Conservation (phyloP, 2,329 filamentous ascomycete genomes). For the Onygenales sp. region DNA sequence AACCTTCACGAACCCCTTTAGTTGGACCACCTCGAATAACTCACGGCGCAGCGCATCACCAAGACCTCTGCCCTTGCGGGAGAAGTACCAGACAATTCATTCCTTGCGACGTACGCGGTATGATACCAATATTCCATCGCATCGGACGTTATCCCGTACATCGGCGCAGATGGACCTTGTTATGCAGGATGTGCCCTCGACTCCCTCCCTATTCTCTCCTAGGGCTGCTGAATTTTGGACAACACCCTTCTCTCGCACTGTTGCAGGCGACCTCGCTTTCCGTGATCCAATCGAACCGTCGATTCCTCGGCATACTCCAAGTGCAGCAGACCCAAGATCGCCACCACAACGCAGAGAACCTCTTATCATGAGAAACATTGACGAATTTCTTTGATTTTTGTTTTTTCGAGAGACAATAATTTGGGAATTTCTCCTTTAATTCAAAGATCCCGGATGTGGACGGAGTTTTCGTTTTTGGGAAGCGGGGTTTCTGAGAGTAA, state of each 20-base stretch:
- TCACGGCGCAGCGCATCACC: constrained; percentile 26
- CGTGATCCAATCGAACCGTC: constrained; percentile 8
- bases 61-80: constrained; percentile 29
- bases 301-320: neutral
- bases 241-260: constrained; percentile 26
- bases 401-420: neutral
- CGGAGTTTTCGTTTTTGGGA: constrained; percentile 1
- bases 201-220: constrained; percentile 35
- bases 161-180: constrained; percentile 26
- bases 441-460: neutral
- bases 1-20: constrained; percentile 10
- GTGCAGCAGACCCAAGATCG: constrained; percentile 29
- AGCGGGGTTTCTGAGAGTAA: neutral
- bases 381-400: constrained; percentile 32
- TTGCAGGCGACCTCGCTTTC: constrained; percentile 23
- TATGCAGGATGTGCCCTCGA: constrained; percentile 28
- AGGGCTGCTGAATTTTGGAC: constrained; percentile 35
- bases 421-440: neutral
- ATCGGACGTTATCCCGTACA: constrained; percentile 9
- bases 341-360: constrained; percentile 29
- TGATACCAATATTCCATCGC: constrained; percentile 2
- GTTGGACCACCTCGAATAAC: constrained; percentile 8
- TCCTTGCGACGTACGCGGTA: constrained; percentile 7
- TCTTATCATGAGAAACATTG: constrained; percentile 36
- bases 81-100: constrained; percentile 21